Evolutionary conservation across 225 moss, liverwort and hornwort genomes (phyloP).

Genomic region (Pleurozium schreberi): DNA sequence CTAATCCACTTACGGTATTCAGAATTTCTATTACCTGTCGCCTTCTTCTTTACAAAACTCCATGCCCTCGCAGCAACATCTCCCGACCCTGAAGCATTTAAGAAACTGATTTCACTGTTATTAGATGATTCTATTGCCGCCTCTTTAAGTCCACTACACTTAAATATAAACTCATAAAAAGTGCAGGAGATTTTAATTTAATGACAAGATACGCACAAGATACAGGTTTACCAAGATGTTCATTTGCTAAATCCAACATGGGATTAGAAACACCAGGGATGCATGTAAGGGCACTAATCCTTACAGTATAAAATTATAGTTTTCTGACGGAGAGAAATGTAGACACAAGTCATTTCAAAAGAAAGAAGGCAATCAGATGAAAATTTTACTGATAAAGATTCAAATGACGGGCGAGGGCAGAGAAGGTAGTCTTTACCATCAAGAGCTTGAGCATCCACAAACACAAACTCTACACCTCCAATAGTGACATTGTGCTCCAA

Average conservation of each 20-base stretch:
- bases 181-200: not conserved
- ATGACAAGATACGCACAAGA: not conserved
- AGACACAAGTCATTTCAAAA: not conserved
- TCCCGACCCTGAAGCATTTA: slow-evolving; percentile 49
- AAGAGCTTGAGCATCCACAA: slow-evolving; percentile 67
- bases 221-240: not conserved
- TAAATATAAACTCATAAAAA: not conserved
- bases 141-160: not conserved
- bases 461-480: slow-evolving; percentile 62
- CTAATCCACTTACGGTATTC: not conserved
- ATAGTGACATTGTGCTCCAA: slow-evolving; percentile 39
- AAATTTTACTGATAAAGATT: not conserved
- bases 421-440: slow-evolving; percentile 47
- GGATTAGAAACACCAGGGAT: not conserved
- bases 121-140: slow-evolving; percentile 26
- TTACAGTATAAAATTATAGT: not conserved
- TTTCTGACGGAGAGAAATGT: not conserved
- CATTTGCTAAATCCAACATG: not conserved
- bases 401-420: not conserved
- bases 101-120: slow-evolving; percentile 36
- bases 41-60: slow-evolving; percentile 33
- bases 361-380: not conserved
- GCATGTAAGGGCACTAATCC: not conserved
- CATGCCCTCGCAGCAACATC: slow-evolving; percentile 47
- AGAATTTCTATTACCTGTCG: slow-evolving; percentile 25